Percentiles rank a stretch among this genome's conserved stretches.
These are phyloP conservation scores for Leishmania major DNA, from an alignment of 208 protist genomes.

Conservation along the genomic window DNA sequence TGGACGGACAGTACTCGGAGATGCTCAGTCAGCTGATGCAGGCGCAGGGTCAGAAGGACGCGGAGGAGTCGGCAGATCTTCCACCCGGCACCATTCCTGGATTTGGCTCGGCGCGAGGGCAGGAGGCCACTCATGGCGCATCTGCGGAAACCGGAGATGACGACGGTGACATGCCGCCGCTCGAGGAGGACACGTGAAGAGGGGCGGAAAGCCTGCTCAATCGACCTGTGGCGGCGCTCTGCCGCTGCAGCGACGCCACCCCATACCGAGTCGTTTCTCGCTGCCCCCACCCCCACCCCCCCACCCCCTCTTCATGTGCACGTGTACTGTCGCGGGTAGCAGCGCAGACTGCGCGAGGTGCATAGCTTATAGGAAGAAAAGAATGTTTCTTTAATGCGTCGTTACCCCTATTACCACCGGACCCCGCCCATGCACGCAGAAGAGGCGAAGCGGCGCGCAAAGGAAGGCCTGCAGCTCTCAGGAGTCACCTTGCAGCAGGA, in stretches of 20 bases:
- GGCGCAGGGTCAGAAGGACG: slow-evolving; percentile 33
- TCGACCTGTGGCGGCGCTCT: background rate
- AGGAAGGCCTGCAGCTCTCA: background rate
- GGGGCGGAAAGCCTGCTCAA: background rate
- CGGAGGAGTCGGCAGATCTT: slow-evolving; percentile 28
- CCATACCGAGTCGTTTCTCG: background rate
- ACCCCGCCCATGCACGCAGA: background rate
- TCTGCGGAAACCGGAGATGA: slow-evolving; percentile 21
- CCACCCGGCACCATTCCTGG: slow-evolving; percentile 21
- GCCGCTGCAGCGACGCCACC: background rate
- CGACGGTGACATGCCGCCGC: slow-evolving; percentile 57
- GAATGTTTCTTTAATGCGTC: background rate
- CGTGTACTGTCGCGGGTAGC: background rate
- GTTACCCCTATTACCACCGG: background rate
- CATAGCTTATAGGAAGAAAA: background rate
- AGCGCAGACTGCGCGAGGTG: background rate
- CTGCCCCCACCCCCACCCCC: no score
- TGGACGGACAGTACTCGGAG: slow-evolving; percentile 30
- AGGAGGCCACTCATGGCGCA: slow-evolving; percentile 1
- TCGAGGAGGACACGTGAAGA: slow-evolving; percentile 35
- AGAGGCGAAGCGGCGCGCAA: background rate
- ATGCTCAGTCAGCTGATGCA: slow-evolving; percentile 58
- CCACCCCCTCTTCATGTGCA: background rate
- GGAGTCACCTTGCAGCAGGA: background rate
- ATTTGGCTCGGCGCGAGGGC: slow-evolving; percentile 34